Percentiles rank a stretch among this genome's conserved stretches.
Conservation (phyloP, 257 asterid species). For the Solanum chiquidenum region DNA sequence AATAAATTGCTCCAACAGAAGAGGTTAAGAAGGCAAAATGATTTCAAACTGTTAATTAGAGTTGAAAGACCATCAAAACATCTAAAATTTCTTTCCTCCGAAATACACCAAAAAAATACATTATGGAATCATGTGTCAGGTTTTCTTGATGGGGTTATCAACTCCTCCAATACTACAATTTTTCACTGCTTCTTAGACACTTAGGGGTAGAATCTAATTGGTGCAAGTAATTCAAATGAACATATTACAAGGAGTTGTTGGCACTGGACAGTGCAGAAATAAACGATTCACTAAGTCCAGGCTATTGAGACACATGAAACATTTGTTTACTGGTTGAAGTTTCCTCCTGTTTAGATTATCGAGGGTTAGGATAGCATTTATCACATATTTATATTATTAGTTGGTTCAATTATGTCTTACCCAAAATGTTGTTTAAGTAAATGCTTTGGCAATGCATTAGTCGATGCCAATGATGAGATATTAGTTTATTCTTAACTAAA, state of each 20-base stretch:
- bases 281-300: neutral
- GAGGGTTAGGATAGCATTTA: neutral
- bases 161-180: neutral
- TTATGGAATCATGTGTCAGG: neutral
- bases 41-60: neutral
- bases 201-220: no score
- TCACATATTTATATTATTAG: no score
- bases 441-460: no score
- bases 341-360: neutral
- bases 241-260: neutral
- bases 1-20: neutral
- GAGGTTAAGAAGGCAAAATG: neutral
- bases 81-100: neutral
- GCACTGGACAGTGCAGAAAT: neutral
- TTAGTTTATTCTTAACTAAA: no score
- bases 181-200: neutral
- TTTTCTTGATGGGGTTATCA: neutral
- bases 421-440: no score
- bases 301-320: neutral
- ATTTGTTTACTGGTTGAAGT: neutral
- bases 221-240: neutral
- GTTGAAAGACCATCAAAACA: neutral
- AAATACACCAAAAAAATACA: neutral
- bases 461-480: no score
- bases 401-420: no score